Base-by-base conservation (phyloP, 495 filamentous ascomycete species). In the Melanomma pulvis-pyrius region DNA sequence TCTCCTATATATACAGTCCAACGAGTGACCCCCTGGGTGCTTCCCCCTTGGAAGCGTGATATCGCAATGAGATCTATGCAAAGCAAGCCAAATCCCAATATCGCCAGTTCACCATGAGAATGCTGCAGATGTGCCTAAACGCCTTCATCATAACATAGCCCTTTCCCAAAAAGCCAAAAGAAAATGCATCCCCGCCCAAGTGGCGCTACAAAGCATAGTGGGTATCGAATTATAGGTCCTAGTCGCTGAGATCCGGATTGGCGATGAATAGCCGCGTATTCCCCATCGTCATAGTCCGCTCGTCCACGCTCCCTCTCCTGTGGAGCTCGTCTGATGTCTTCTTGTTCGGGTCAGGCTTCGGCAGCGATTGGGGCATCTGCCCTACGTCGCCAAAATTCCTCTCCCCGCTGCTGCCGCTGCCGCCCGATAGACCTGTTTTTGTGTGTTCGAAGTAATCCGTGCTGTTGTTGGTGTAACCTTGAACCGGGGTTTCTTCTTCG, bases 261-360 rank as follows among this genome's bases (percentile, higher is more conserved):
- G 96, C 96, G 72, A 98, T 93, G 70, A 91, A 97, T 59, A 98
- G 79, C 58, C 92, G 85, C 21, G 88, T 90, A 2, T 83, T 86
- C 32, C 90, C 92, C 87, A 96, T 92, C 4, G 87, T 88, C 64
- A 83, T 87, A 24, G 90, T 91, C 72, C 90, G 84, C 76, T 98
- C 94, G 75, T 98, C 96, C 54, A 98, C 65, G 75, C 94, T 98
- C 11, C 93, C 94, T 68, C 92, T 83, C 61, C 93, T 86, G 73
- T 85, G 82, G 36, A 96, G 78, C 36, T 96, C 92, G 12, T 92
- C 91, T 60, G 82, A 89, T 75, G 88, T 88, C 54, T 89, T 89
- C 73, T 89, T 83, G 67, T 86, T 80, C 36, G 83, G 74, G 75
- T 22, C 76, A 73, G 59, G 34, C 66, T 73, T 77, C 0, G 81